Conservation (phyloP, 768 basidiomycete genomes). For the Gautieria morchelliformis region DNA sequence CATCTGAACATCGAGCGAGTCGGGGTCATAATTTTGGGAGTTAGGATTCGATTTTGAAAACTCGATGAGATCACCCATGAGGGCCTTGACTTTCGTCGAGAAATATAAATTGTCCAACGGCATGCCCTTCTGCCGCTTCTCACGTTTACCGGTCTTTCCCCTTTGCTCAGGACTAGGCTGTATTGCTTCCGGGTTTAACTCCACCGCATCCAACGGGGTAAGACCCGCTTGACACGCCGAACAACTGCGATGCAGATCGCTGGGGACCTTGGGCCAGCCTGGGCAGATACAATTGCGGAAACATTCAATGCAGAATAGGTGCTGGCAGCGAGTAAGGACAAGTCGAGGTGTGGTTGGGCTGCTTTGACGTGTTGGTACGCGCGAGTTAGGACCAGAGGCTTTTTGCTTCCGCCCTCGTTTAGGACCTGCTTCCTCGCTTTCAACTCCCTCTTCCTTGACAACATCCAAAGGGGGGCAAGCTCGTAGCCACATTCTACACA, state of each 20-base stretch:
- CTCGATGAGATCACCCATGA: slow-evolving; percentile 69
- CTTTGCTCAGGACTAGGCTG: slow-evolving; percentile 36
- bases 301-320: slow-evolving; percentile 83
- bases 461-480: slow-evolving; percentile 47
- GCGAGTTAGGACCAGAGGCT: slow-evolving; percentile 38
- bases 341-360: slow-evolving; percentile 58
- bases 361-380: slow-evolving; percentile 63
- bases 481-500: slow-evolving; percentile 84
- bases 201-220: slow-evolving; percentile 65
- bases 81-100: slow-evolving; percentile 83
- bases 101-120: slow-evolving; percentile 51
- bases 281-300: slow-evolving; percentile 74
- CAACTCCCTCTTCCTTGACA: slow-evolving; percentile 32
- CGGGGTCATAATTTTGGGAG: slow-evolving; percentile 79
- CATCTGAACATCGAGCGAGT: slow-evolving; percentile 63
- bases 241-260: slow-evolving; percentile 55
- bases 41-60: slow-evolving; percentile 81
- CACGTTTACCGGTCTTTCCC: slow-evolving; percentile 56
- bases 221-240: slow-evolving; percentile 70
- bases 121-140: slow-evolving; percentile 52
- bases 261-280: slow-evolving; percentile 65
- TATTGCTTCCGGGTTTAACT: slow-evolving; percentile 56
- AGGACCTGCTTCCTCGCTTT: slow-evolving; percentile 40
- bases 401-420: slow-evolving; percentile 39
- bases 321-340: slow-evolving; percentile 86